Base-by-base conservation (phyloP, 208 protist genomes). In the Acanthamoeba divionensis region DNA sequence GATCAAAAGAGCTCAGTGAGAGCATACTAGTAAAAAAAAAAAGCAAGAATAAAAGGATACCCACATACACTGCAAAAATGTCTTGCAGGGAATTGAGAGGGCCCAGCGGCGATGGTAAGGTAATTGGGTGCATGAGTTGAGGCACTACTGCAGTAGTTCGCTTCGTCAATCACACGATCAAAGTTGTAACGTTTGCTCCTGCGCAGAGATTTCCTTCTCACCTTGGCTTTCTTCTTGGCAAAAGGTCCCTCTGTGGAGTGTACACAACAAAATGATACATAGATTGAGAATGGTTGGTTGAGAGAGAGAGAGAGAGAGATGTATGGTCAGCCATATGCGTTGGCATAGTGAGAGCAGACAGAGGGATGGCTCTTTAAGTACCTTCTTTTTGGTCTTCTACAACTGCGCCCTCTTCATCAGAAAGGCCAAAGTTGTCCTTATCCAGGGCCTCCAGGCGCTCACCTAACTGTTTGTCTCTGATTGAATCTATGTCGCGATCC, bases 401-500 rank as follows among this genome's bases (percentile, higher is more conserved):
- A 6, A 36, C 71, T 15, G 71, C 71, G 71, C 62, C 71, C 71
- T 82, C 71, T 36, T 82, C 71, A n/a, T n/a, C n/a, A 31, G 71
- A 62, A 24, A 82, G 62, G 15, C 71, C 71, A 38, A 82, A 82
- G 47, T 82, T 82, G 71, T 82, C 71, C 71, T 82, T 82, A 24
- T 82, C 71, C 0, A 82, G 71, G n/a, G 54, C 41, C 26, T 44
- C 71, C 71, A 82, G 24, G 47, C 62, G 71, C 71, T 82, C 48
- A 44, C 31, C 13, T 8, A 82, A 36, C 71, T 82, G 54, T 31
- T 82, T 82, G 47, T 82, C 71, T 2, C n/a, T 24, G 12, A 57
- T 57, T 24, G 71, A 44, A 8, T 57, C 45, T 31, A 82, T n/a
- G 47, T 82, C 71, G 2, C 71, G 13, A 7, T 82, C 71, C 71